phyloP scores from a whole-genome alignment of 352 stramenopile species.

The Phytopythium oedochilum region DNA sequence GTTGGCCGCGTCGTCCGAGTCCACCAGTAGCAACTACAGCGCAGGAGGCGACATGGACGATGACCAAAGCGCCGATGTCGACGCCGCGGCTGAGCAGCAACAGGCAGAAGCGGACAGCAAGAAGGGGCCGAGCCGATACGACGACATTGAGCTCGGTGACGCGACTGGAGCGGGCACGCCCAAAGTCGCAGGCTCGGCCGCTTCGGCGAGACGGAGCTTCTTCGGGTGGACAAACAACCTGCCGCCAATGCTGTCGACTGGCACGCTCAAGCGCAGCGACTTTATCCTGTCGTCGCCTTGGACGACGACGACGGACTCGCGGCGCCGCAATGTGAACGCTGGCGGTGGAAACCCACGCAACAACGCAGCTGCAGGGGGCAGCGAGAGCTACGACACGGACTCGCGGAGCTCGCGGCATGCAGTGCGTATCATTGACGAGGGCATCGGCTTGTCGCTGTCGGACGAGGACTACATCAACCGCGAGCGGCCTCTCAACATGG shows the following conservation, averaged over 20 bases:
- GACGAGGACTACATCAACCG: conserved; percentile 71
- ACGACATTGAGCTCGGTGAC: conserved; percentile 20
- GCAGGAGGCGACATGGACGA: conserved; percentile 8
- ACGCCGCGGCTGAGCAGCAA: conserved; percentile 3
- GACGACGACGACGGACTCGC: conserved; percentile 9
- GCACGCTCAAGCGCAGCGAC: conserved; percentile 30
- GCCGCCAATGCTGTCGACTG: conserved; percentile 30
- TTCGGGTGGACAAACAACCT: conserved; percentile 22
- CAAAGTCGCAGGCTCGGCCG: not conserved
- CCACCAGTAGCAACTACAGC: conserved; percentile 2
- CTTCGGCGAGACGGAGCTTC: not conserved
- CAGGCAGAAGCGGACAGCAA: not conserved
- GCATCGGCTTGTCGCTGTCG: conserved; percentile 41
- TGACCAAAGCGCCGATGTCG: conserved; percentile 4
- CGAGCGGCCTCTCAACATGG: conserved; percentile 22
- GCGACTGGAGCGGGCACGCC: conserved; percentile 16
- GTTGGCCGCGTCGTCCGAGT: not conserved
- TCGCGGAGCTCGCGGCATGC: conserved; percentile 16
- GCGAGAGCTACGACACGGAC: conserved; percentile 17
- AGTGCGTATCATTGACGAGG: conserved; percentile 12
- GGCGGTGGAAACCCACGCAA: conserved; percentile 3
- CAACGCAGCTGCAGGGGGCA: conserved; percentile 9
- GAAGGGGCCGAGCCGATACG: conserved; percentile 14
- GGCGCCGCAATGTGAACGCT: not conserved
- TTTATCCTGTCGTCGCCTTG: conserved; percentile 44